A percentile compares a stretch with the other conserved stretches of the same genome.
Evolutionary conservation across 2,329 filamentous ascomycete genomes (phyloP).

Genomic region (Cordyceps fumosorosea): DNA sequence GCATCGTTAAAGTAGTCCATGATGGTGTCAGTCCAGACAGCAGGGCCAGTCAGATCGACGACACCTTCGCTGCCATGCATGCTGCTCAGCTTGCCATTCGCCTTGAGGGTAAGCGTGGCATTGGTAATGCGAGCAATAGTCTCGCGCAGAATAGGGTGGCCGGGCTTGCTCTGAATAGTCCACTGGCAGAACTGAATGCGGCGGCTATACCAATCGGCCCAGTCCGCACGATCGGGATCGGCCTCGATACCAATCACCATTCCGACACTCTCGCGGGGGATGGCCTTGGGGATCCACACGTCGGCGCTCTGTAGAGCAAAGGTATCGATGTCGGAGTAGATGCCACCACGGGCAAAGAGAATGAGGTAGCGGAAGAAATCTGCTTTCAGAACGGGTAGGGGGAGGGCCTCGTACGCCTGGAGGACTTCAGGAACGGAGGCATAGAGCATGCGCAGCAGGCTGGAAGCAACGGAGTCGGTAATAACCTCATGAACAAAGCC

Average conservation of each 20-base stretch:
- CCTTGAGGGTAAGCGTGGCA: constrained; percentile 69
- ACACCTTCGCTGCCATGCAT: constrained; percentile 59
- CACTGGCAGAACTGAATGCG: constrained; percentile 98
- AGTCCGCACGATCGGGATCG: constrained; percentile 86
- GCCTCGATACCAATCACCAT: constrained; percentile 93
- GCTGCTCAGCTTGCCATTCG: constrained; percentile 54
- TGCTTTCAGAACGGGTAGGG: constrained; percentile 68
- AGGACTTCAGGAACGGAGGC: constrained; percentile 72
- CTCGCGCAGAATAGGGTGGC: constrained; percentile 84
- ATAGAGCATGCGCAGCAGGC: constrained; percentile 81
- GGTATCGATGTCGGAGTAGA: constrained; percentile 91
- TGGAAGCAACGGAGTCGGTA: constrained; percentile 77
- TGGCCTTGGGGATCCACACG: constrained; percentile 77
- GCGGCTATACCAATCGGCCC: constrained; percentile 92
- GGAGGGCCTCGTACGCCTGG: constrained; percentile 68
- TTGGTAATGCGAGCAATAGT: constrained; percentile 81
- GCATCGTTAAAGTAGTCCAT: constrained; percentile 93
- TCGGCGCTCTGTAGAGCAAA: constrained; percentile 72
- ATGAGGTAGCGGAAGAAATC: constrained; percentile 75
- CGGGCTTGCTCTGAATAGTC: constrained; percentile 95
- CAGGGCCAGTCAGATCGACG: constrained; percentile 91
- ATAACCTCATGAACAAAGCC: constrained; percentile 95
- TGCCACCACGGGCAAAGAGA: constrained; percentile 52
- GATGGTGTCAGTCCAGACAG: constrained; percentile 86
- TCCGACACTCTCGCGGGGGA: constrained; percentile 72